Percentiles rank a stretch among this genome's conserved stretches.
Evolutionary conservation across 257 asterid genomes (phyloP).

Genomic region (Plectranthus barbatus): DNA sequence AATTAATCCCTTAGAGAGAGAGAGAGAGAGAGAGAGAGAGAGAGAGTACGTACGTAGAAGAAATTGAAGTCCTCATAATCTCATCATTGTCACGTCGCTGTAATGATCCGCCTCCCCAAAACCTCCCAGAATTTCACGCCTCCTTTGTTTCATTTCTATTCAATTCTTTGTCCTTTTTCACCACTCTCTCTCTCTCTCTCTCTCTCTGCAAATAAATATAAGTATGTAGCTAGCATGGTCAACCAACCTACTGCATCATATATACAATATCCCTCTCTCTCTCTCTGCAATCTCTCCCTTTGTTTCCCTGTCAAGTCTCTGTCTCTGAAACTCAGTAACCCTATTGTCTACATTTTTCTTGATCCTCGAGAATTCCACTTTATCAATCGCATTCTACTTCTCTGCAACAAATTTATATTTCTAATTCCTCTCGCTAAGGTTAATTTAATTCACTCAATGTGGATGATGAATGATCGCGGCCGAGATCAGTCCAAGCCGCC

Average conservation of each 20-base stretch:
- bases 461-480: slow-evolving; percentile 20
- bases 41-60: too few species aligned
- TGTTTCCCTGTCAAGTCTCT: slow-evolving; percentile 36
- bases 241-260: too few species aligned
- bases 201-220: too few species aligned
- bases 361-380: slow-evolving; percentile 13
- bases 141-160: background rate
- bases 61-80: slow-evolving; percentile 33
- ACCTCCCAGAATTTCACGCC: slow-evolving; percentile 41
- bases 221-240: slow-evolving; percentile 26
- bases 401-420: too few species aligned
- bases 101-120: slow-evolving; percentile 1
- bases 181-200: too few species aligned
- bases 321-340: slow-evolving; percentile 22
- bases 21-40: too few species aligned
- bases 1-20: too few species aligned
- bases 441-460: too few species aligned
- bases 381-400: too few species aligned
- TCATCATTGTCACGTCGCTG: slow-evolving; percentile 56
- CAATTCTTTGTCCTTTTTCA: too few species aligned
- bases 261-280: too few species aligned
- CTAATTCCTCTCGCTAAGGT: too few species aligned
- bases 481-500: slow-evolving; percentile 4
- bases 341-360: slow-evolving; percentile 27
- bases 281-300: slow-evolving; percentile 19